Base-by-base conservation (phyloP, 345 rosid genomes). In the Excoecaria agallocha region DNA sequence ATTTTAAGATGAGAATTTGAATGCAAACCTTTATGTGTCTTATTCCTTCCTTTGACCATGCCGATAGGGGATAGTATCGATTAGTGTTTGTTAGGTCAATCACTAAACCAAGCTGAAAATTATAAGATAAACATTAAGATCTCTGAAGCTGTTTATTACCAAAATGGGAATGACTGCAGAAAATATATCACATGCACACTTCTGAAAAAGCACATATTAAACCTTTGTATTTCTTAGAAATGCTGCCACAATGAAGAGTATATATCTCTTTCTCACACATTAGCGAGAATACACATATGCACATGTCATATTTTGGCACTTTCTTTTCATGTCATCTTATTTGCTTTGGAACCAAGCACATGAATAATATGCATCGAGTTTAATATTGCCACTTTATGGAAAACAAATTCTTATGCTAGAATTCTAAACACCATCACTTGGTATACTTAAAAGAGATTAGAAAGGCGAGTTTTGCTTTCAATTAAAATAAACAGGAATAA, bases 51-150 rank as follows among this genome's bases (percentile, higher is more conserved):
- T 73, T 89, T 87, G 89, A 88, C 85, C 93, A 85, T 73, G 93
- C 94, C 17, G 75, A 8, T 30, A 90, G 70, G 71, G 84, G 79
- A 80, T 94, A 94, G 86, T 94, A 92, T 24, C 96, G 94, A 56
- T 80, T 79, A 58, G 98, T 90, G 83, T 94, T 94, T 61, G 97
- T 94, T 85, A 94, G 85, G 89, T 92, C 98, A 71, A 94, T 92
- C 81, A 94, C 98, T 65, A 94, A 84, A 76, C 97, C 98, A 85
- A 92, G 87, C 98, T 94, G 89, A 39, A 77, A 71, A 54, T 20
- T 9, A 12, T 10, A 24, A 25, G 13, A 12, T 2, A 17, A 45
- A 59, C 43, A 24, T 5, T 12, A 55, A 70, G 50, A 51, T 69
- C 16, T 52, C 56, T 45, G n/a, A 66, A n/a, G 35, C 20, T 16